Conservation (phyloP, 352 stramenopile species). For the Achlya hypogyna region DNA sequence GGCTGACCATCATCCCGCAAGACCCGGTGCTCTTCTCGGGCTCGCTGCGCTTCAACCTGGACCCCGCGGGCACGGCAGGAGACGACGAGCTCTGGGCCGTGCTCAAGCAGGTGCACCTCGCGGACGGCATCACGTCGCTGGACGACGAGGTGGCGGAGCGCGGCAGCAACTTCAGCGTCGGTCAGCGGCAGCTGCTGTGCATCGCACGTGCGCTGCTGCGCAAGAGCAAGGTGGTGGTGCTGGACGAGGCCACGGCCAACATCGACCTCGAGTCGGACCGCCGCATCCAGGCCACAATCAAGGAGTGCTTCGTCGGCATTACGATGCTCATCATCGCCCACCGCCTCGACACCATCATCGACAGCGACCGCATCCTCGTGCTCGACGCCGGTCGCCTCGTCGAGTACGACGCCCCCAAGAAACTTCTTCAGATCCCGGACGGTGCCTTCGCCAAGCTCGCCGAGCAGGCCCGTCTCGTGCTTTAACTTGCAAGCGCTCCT, state of each 20-base stretch:
- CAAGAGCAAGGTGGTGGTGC: conserved; percentile 78
- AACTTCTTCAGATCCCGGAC: conserved; percentile 65
- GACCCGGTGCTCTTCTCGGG: too few relatives aligned
- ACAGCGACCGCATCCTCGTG: conserved; percentile 93
- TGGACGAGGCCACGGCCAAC: conserved; percentile 96
- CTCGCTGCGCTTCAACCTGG: conserved; percentile 25
- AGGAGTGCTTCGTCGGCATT: conserved; percentile 64
- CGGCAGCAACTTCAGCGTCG: conserved; percentile 91
- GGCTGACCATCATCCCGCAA: conserved; percentile 58
- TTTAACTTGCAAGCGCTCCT: too few relatives aligned
- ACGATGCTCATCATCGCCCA: conserved; percentile 96
- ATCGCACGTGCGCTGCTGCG: conserved; percentile 89
- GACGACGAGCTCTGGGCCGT: conserved; percentile 12
- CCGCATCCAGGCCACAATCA: conserved; percentile 69
- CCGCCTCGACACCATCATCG: conserved; percentile 98
- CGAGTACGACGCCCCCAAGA: conserved; percentile 77
- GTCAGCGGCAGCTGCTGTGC: too few relatives aligned
- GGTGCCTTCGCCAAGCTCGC: too few relatives aligned
- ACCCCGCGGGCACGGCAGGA: conserved; percentile 27
- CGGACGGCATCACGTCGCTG: neutral
- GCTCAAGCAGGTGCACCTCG: conserved; percentile 33
- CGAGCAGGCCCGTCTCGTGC: too few relatives aligned
- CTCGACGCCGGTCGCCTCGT: conserved; percentile 88
- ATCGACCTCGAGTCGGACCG: conserved; percentile 79
- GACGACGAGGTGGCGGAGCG: conserved; percentile 41